These are phyloP conservation scores for Seiridium cupressi DNA, from an alignment of 2,329 filamentous ascomycete genomes.

Conservation along the genomic window DNA sequence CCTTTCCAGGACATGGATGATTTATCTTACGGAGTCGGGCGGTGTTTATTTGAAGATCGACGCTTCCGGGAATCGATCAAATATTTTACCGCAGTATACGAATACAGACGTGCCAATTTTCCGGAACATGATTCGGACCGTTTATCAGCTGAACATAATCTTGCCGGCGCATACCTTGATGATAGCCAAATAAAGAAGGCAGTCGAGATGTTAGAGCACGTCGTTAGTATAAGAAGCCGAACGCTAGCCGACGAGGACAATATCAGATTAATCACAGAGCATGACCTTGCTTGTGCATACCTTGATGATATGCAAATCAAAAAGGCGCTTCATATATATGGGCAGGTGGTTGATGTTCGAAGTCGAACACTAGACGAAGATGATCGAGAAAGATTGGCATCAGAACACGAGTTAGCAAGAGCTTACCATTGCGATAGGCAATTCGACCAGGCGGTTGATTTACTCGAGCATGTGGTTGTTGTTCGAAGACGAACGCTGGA, in stretches of 20 bases:
- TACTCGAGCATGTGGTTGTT: conserved; percentile 9
- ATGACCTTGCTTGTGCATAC: background rate
- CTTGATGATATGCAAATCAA: background rate
- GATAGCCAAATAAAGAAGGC: conserved; percentile 17
- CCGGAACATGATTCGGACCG: background rate
- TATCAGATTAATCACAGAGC: conserved; percentile 9
- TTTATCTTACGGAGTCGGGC: conserved; percentile 16
- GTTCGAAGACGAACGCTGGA: background rate
- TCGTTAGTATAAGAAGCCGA: conserved; percentile 12
- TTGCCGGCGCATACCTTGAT: conserved; percentile 18
- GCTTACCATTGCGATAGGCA: background rate
- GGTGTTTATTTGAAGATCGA: conserved; percentile 18
- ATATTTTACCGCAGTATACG: conserved; percentile 9
- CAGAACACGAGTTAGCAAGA: background rate
- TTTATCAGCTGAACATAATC: background rate
- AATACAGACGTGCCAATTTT: conserved; percentile 5
- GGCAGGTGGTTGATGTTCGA: background rate
- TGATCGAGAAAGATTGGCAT: background rate
- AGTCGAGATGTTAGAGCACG: conserved; percentile 19
- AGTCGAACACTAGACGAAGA: background rate
- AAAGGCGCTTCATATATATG: background rate
- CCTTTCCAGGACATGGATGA: conserved; percentile 10
- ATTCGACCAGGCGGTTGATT: conserved; percentile 11
- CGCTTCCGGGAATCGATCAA: conserved; percentile 14
- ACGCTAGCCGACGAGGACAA: conserved; percentile 8